Evolutionary conservation across 768 basidiomycete species (phyloP).

Genomic region (Amanita brunnescens): DNA sequence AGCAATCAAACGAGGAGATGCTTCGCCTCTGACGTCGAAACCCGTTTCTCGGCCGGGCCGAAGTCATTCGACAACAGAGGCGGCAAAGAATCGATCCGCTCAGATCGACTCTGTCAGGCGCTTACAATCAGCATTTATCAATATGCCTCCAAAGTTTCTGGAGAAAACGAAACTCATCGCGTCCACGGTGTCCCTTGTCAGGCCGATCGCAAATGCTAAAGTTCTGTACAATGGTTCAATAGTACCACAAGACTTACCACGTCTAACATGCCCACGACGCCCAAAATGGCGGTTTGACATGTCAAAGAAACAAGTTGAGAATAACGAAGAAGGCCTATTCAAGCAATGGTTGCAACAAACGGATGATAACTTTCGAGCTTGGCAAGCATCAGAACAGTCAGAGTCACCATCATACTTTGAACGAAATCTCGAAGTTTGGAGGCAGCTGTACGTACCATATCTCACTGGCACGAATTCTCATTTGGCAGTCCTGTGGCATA

Average conservation of each 20-base stretch:
- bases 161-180: constrained; percentile 52
- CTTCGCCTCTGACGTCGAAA: constrained; percentile 29
- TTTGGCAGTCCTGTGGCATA: constrained; percentile 17
- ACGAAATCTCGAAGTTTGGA: constrained; percentile 89
- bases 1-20: constrained; percentile 77
- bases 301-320: constrained; percentile 83
- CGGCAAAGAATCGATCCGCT: constrained; percentile 5
- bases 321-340: constrained; percentile 82
- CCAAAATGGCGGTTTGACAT: constrained; percentile 86
- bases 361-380: constrained; percentile 45
- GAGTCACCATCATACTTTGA: constrained; percentile 76
- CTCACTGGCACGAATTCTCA: neutral
- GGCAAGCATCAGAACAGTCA: constrained; percentile 32
- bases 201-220: constrained; percentile 43
- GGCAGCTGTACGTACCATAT: constrained; percentile 62
- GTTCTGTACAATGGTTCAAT: constrained; percentile 26
- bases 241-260: constrained; percentile 11
- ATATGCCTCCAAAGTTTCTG: constrained; percentile 49
- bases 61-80: constrained; percentile 12
- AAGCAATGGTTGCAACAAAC: constrained; percentile 68
- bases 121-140: constrained; percentile 66
- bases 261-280: constrained; percentile 49
- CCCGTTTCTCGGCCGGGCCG: constrained; percentile 18
- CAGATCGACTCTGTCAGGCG: constrained; percentile 35
- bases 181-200: constrained; percentile 37